Evolutionary conservation across 768 basidiomycete genomes (phyloP), one percentile per base, ranked within the genome.

Genomic region (Naematelia encephala): DNA sequence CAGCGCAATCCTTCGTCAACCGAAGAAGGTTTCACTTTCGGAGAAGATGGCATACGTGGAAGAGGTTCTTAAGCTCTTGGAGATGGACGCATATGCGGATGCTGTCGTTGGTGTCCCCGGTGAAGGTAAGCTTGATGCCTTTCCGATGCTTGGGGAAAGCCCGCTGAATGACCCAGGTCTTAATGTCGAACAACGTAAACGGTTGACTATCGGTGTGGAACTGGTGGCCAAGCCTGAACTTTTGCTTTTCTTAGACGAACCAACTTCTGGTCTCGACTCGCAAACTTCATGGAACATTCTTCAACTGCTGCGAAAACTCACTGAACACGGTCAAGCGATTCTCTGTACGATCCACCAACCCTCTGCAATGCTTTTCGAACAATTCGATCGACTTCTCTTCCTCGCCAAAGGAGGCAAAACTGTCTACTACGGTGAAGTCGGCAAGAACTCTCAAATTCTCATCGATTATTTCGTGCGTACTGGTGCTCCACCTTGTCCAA

Each of bases 341-440:
- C 68, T 80, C 8, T 78, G 78, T 44, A 80, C 79, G 1, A 79
- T 80, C 57, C 80, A 81, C 57, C 80, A 81, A 64, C 81, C 81
- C 2, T 90, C 89, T 2, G 85, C 89, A 2, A 81, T 90, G 19
- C 80, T 94, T 1, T 93, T 94, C 77, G 87, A 91, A 75, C 86
- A 85, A 68, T 93, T 96, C 66, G 91, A 82, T 64, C 75, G 78
- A 5, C 72, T 82, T 13, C 76, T 82, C 10, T 75, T 82, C 55
- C 70, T 82, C 26, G 85, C 91, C 67, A 80, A 81, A 14, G 91
- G 91, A 1, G 91, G 91, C 5, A 86, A 89, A 74, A 91, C 90
- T 0, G 89, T 92, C n/a, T 94, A 93, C 81, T 93, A 90, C 70
- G 91, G 91, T 44, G 87, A 89, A 61, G 89, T 93, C 51, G 91